Percentiles rank a stretch among this genome's conserved stretches.
phyloP scores from a whole-genome alignment of 1,139 yeast species.

The Yamadazyma triangularis region DNA sequence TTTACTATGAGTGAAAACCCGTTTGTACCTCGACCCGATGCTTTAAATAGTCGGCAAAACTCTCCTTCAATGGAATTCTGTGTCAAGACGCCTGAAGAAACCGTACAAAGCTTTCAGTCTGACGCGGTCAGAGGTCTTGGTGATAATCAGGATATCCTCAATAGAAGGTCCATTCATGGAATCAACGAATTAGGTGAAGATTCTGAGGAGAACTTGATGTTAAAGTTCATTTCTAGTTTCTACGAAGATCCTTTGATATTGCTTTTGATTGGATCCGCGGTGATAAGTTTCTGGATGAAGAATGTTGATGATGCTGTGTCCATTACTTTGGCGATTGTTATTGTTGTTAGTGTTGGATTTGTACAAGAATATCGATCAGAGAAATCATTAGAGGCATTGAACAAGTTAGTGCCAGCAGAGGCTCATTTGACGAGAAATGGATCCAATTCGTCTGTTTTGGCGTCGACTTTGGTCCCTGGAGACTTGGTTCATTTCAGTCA shows the following conservation, averaged over 20 bases:
- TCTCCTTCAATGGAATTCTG: constrained; percentile 54
- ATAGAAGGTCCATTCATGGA: constrained; percentile 74
- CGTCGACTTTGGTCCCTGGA: constrained; percentile 87
- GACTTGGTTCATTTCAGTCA: constrained; percentile 83
- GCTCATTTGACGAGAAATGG: constrained; percentile 86
- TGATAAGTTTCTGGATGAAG: constrained; percentile 81
- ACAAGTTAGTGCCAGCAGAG: constrained; percentile 88
- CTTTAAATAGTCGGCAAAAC: constrained; percentile 16
- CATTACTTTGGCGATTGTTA: constrained; percentile 80
- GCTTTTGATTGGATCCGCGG: constrained; percentile 82
- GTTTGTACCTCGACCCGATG: constrained; percentile 16
- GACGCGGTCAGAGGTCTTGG: constrained; percentile 55
- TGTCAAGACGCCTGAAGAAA: constrained; percentile 55
- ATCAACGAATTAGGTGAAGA: constrained; percentile 66
- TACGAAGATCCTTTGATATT: constrained; percentile 87
- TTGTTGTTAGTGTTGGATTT: constrained; percentile 93
- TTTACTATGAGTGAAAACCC: constrained; percentile 40
- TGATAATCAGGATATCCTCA: constrained; percentile 63
- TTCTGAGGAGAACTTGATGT: constrained; percentile 67
- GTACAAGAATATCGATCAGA: constrained; percentile 95
- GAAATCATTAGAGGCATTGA: constrained; percentile 85
- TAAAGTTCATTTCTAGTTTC: constrained; percentile 73
- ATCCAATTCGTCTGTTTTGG: constrained; percentile 70
- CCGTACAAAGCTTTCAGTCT: constrained; percentile 58
- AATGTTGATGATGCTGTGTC: constrained; percentile 90